A percentile compares a stretch with the other conserved stretches of the same genome.
Conservation (phyloP, 2,329 filamentous ascomycete genomes). For the Elsinoe perseae region DNA sequence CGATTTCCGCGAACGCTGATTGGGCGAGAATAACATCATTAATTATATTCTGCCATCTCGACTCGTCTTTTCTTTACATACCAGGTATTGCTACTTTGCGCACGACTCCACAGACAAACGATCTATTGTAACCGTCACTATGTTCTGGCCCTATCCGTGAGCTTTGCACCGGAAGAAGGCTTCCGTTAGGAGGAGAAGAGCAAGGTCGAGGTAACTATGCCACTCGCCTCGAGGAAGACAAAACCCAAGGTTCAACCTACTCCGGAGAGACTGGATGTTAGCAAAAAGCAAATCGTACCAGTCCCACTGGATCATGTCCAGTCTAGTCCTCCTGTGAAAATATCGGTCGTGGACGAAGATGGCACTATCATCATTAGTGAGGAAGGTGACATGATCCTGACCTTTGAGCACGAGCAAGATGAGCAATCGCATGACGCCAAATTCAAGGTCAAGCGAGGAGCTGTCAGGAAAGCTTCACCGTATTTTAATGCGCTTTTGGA, state of each 20-base stretch:
- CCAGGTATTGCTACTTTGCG: background rate
- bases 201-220: background rate
- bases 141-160: constrained; percentile 48
- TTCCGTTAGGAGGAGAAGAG: background rate
- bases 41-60: background rate
- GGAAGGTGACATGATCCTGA: constrained; percentile 58
- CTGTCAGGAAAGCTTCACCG: constrained; percentile 54
- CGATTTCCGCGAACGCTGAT: constrained; percentile 3
- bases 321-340: background rate
- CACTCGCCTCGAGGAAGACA: background rate
- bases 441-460: constrained; percentile 54
- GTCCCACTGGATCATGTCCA: background rate
- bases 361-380: constrained; percentile 43
- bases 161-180: constrained; percentile 12
- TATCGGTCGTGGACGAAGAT: background rate
- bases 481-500: constrained; percentile 64
- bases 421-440: constrained; percentile 40
- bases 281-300: background rate
- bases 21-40: background rate
- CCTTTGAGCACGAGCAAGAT: constrained; percentile 57
- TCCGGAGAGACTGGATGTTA: background rate
- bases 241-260: background rate
- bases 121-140: constrained; percentile 22
- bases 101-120: too few relatives aligned
- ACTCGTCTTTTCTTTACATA: background rate